Percentiles rank a stretch among this genome's conserved stretches.
These are phyloP conservation scores for Xylaria sp. DNA, from an alignment of 2,329 filamentous ascomycete species.

Conservation along the genomic window DNA sequence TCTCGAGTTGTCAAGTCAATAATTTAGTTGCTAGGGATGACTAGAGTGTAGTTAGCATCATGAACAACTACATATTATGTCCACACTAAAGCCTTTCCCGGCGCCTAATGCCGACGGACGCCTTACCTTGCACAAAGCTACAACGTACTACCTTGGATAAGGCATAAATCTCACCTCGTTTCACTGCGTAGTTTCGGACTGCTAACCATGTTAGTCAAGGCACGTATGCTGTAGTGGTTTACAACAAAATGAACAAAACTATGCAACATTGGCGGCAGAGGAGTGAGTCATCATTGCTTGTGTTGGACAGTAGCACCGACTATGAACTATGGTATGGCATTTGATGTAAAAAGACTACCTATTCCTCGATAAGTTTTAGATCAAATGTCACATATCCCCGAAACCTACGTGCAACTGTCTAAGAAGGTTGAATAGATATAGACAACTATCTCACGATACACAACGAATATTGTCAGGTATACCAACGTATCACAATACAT, in stretches of 20 bases:
- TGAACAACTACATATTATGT: not conserved
- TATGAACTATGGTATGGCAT: too few species aligned
- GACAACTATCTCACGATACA: not conserved
- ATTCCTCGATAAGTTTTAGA: not conserved
- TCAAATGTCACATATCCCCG: not conserved
- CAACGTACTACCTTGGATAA: not conserved
- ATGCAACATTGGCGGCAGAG: not conserved
- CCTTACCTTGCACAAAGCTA: slow-evolving; percentile 3
- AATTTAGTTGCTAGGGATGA: slow-evolving; percentile 13
- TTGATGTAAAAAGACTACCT: not conserved
- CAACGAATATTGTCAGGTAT: not conserved
- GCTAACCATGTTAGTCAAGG: slow-evolving; percentile 1
- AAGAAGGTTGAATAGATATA: not conserved
- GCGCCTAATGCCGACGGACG: not conserved
- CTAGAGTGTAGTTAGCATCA: slow-evolving; percentile 13
- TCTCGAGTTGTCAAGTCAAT: slow-evolving; percentile 9
- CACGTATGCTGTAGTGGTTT: not conserved
- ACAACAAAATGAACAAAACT: not conserved
- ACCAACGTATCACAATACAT: not conserved
- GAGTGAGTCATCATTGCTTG: slow-evolving; percentile 5
- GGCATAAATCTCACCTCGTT: too few species aligned
- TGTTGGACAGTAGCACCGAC: not conserved
- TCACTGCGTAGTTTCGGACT: too few species aligned
- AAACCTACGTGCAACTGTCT: not conserved
- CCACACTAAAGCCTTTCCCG: slow-evolving; percentile 1